Evolutionary conservation across 108 stramenopile genomes (phyloP), one percentile per base, ranked within the genome.

Genomic region (Fragilariopsis cylindrus): DNA sequence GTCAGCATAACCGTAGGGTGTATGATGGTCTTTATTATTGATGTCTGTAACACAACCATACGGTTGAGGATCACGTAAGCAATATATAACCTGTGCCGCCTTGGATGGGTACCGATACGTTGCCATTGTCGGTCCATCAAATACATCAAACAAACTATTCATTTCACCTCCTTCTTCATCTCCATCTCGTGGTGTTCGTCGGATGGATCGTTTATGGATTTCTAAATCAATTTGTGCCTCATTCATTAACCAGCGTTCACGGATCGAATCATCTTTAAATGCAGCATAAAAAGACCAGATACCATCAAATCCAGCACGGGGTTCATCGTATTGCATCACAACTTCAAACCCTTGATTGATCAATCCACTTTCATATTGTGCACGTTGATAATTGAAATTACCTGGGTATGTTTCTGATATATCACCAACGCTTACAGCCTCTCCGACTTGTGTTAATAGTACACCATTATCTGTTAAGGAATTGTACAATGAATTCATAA

Each of bases 51-150:
- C 46, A 45, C 62, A 63, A 43, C 62, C 62, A 43, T 63, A 63
- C 2, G 62, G 62, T n/a, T 63, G 40, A 3, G 62, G 62, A 45
- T 63, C 18, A 45, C 62, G 11, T n/a, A 43, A 71, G 54, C 92
- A 92, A 52, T 76, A 80, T 3, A 86, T 72, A 44, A 62, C 65
- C 63, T 92, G 88, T n/a, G 79, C 77, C 7, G 58, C 70, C 46
- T 82, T 85, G 46, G 78, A 70, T 4, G 90, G 88, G 15, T 74
- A 58, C 57, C 84, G 87, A 54, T 91, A 92, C 6, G 65, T 57
- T 43, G 66, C 65, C 90, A 92, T 92, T 0, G 88, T 83, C 7
- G 94, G 76, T 7, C 91, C 91, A 75, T 95, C 94, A 79, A 91
- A 90, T 39, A 77, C 85, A 5, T 60, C 57, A 48, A 95, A 76